phyloP scores from a whole-genome alignment of 352 stramenopile genomes.

The Phytophthora colocasiae region DNA sequence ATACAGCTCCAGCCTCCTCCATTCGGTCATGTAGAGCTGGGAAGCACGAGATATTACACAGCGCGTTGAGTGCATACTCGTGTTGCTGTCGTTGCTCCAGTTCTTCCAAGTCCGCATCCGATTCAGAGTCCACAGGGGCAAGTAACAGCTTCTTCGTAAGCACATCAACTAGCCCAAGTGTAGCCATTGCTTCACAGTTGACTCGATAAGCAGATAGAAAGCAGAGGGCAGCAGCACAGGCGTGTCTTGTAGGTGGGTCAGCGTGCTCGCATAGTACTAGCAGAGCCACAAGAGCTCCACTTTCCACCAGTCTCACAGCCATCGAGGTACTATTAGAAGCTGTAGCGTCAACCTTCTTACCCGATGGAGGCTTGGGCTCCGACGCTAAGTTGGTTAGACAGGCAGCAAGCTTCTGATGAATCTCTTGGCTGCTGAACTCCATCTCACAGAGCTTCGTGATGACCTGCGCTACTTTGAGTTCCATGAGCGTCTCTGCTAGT shows the following conservation, averaged over 20 bases:
- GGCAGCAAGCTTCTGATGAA: slow-evolving; percentile 71
- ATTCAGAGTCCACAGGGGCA: slow-evolving; percentile 18
- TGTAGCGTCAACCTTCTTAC: slow-evolving; percentile 25
- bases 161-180: slow-evolving; percentile 71
- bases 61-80: slow-evolving; percentile 73
- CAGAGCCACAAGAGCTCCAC: slow-evolving; percentile 67
- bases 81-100: slow-evolving; percentile 69
- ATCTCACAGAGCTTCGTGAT: slow-evolving; percentile 89
- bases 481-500: slow-evolving; percentile 82
- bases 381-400: slow-evolving; percentile 82
- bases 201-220: slow-evolving; percentile 68
- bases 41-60: slow-evolving; percentile 81
- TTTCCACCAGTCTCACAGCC: slow-evolving; percentile 60
- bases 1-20: slow-evolving; percentile 59
- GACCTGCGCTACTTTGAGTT: slow-evolving; percentile 86
- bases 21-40: slow-evolving; percentile 75
- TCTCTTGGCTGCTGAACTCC: slow-evolving; percentile 85
- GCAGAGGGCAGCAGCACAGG: slow-evolving; percentile 75
- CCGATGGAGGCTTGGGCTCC: slow-evolving; percentile 48
- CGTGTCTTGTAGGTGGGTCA: slow-evolving; percentile 73
- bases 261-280: slow-evolving; percentile 77
- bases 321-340: slow-evolving; percentile 16
- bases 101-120: slow-evolving; percentile 37
- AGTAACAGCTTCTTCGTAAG: slow-evolving; percentile 64
- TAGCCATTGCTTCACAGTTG: slow-evolving; percentile 82